Evolutionary conservation across 1,284 basidiomycete genomes (phyloP).

Genomic region (Pascua guehoae): DNA sequence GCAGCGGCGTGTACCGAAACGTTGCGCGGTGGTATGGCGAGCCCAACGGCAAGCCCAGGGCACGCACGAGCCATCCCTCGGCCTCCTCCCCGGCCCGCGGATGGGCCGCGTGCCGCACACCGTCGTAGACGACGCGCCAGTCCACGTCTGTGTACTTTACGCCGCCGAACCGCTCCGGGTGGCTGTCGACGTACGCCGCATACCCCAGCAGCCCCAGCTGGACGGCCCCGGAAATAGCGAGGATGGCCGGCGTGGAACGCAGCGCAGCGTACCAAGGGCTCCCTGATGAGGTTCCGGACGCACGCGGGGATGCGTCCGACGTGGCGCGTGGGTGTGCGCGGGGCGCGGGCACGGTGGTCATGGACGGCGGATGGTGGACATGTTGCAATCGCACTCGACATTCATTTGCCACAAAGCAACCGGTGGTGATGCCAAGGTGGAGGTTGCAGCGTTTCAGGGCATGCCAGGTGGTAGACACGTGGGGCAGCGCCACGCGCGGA

Average conservation of each 20-base stretch:
- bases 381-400: no score
- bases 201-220: slow-evolving; percentile 38
- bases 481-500: no score
- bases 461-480: no score
- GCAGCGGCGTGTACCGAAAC: slow-evolving; percentile 92
- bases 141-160: slow-evolving; percentile 96
- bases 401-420: no score
- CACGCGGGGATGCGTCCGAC: not conserved
- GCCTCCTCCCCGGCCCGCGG: not conserved
- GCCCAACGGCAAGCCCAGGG: not conserved
- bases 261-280: not conserved
- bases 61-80: not conserved
- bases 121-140: slow-evolving; percentile 93
- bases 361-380: no score
- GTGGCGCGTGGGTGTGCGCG: not conserved
- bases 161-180: slow-evolving; percentile 40
- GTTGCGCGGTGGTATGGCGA: slow-evolving; percentile 92
- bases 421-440: no score
- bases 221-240: slow-evolving; percentile 22
- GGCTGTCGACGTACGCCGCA: slow-evolving; percentile 40
- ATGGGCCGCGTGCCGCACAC: slow-evolving; percentile 53
- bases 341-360: no score
- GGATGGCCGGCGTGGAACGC: not conserved
- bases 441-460: no score
- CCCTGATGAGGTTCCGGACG: not conserved